Conservation (phyloP, 2,329 filamentous ascomycete genomes). For the Penicillium sp. region DNA sequence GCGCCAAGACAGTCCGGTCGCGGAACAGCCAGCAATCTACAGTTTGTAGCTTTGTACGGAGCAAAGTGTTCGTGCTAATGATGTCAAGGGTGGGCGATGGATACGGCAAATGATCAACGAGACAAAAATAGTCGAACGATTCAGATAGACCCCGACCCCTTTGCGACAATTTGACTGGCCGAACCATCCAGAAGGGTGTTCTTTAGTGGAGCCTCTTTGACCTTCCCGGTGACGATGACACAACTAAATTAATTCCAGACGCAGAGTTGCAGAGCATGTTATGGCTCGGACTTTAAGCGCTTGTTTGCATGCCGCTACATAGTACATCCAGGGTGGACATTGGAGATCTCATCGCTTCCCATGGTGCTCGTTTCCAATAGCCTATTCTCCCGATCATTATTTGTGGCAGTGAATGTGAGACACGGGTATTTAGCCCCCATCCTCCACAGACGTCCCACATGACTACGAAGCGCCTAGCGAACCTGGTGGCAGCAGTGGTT, state of each 20-base stretch:
- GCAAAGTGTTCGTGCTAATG: neutral
- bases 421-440: neutral
- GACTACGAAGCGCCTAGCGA: neutral
- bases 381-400: neutral
- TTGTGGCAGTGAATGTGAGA: neutral
- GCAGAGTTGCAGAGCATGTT: neutral
- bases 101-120: neutral
- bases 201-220: neutral
- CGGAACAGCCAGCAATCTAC: neutral
- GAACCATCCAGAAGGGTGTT: neutral
- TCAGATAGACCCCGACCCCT: neutral
- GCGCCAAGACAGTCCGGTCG: neutral
- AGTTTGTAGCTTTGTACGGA: no score
- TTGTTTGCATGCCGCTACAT: neutral
- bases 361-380: neutral
- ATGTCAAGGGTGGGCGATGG: neutral
- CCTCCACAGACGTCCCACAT: neutral
- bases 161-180: neutral
- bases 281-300: neutral
- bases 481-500: neutral
- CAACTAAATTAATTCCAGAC: neutral
- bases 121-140: neutral
- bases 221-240: neutral
- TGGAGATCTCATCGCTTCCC: no score
- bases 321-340: no score